These are phyloP conservation scores for Antrodiella citrinella DNA, from an alignment of 768 basidiomycete genomes.

Conservation along the genomic window DNA sequence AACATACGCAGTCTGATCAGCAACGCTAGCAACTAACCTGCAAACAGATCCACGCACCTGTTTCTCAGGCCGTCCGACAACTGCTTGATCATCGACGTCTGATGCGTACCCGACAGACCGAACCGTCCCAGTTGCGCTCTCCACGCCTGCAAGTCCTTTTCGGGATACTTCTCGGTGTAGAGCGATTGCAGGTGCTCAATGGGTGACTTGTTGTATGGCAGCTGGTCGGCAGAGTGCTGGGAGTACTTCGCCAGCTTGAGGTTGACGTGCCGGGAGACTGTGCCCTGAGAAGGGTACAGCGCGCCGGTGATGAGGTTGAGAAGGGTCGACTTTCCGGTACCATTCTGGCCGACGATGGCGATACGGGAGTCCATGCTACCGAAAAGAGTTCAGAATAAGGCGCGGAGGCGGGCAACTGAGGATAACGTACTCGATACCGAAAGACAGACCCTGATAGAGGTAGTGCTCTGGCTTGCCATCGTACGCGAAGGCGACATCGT, in stretches of 20 bases:
- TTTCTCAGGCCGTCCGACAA: slow-evolving; percentile 95
- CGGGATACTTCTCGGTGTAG: slow-evolving; percentile 80
- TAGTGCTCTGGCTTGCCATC: slow-evolving; percentile 84
- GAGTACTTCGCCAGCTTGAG: slow-evolving; percentile 98
- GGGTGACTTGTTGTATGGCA: slow-evolving; percentile 86
- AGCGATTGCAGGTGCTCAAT: slow-evolving; percentile 88
- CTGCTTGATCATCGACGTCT: slow-evolving; percentile 89
- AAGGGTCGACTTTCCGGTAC: slow-evolving; percentile 89
- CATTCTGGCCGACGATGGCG: slow-evolving; percentile 95
- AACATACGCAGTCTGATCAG: slow-evolving; percentile 6
- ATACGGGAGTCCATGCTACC: slow-evolving; percentile 87
- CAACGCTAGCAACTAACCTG: too few relatives aligned
- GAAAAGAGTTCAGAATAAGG: slow-evolving; percentile 5
- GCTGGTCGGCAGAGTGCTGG: slow-evolving; percentile 97
- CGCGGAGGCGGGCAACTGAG: not conserved
- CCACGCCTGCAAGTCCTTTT: slow-evolving; percentile 93
- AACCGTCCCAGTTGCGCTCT: slow-evolving; percentile 91
- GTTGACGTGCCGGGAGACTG: slow-evolving; percentile 78
- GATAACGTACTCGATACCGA: slow-evolving; percentile 86
- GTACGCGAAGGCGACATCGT: slow-evolving; percentile 92
- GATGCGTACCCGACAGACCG: slow-evolving; percentile 90
- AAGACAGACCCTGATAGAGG: slow-evolving; percentile 82
- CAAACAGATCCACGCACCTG: slow-evolving; percentile 60
- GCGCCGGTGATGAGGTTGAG: slow-evolving; percentile 82
- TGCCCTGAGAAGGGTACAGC: slow-evolving; percentile 77